These are phyloP conservation scores for Fusarium humuli DNA, from an alignment of 2,329 filamentous ascomycete genomes.

Conservation along the genomic window DNA sequence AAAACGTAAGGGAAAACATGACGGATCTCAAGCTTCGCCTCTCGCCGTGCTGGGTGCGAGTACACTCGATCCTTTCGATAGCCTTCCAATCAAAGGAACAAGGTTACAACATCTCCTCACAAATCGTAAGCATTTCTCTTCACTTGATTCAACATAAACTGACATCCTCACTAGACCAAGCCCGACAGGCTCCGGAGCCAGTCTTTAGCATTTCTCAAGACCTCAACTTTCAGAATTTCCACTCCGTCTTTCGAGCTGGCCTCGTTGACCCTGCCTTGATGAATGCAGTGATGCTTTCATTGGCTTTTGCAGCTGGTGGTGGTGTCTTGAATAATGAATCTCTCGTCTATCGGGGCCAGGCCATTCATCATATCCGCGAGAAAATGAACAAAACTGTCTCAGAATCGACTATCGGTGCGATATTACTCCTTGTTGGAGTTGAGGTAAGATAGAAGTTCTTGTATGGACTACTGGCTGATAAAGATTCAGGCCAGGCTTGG, in stretches of 20 bases:
- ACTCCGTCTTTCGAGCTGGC: conserved; percentile 49
- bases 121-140: conserved; percentile 4
- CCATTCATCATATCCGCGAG: conserved; percentile 50
- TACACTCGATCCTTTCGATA: conserved; percentile 26
- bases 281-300: conserved; percentile 55
- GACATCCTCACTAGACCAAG: conserved; percentile 31
- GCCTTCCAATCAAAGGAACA: conserved; percentile 16
- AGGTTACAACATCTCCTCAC: conserved; percentile 22
- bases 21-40: fast-evolving
- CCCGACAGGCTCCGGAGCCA: conserved; percentile 48
- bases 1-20: fast-evolving
- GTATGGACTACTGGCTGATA: too few relatives aligned
- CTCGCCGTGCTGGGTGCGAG: neutral
- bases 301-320: conserved; percentile 48
- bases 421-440: conserved; percentile 56
- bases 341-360: conserved; percentile 52
- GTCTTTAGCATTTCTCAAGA: conserved; percentile 54
- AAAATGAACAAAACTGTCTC: conserved; percentile 51
- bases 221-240: conserved; percentile 54
- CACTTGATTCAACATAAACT: fast-evolving
- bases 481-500: conserved; percentile 50
- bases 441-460: conserved; percentile 54
- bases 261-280: conserved; percentile 53
- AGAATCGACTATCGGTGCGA: conserved; percentile 55
- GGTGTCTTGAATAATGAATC: conserved; percentile 48